Base-by-base conservation (phyloP, 1,284 basidiomycete species). In the Sporisorium sorghi region DNA sequence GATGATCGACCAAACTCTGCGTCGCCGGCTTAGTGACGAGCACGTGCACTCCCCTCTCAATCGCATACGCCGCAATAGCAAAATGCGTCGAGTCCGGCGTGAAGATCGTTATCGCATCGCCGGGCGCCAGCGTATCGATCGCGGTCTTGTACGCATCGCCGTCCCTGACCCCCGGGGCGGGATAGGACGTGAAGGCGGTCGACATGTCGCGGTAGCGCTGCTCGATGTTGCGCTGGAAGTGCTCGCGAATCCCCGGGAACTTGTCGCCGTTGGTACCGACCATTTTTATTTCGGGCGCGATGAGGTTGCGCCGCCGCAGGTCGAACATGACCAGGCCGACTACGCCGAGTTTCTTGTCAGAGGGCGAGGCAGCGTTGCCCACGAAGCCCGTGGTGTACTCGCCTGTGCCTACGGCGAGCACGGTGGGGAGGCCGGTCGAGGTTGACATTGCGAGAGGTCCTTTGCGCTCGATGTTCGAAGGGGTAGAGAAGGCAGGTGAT, bases 11-110 rank as follows among this genome's bases (percentile, higher is more conserved):
- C 42, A 97, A 88, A 28, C 92, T 88, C 82, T 97, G 91, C 0
- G 93, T 93, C 1, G 93, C 94, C 0, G 94, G 94, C 85, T 96
- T 97, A 54, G 94, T 97, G 67, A 96, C 89, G 49, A 96, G 88
- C 43, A 96, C 93, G 84, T 96, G 94, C 56, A 94, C 86, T 2
- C 90, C 90, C 23, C 87, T 89, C 84, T 93, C 89, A 49, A 96
- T 90, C 3, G 94, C 94, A 78, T 93, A 93, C 50, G 91, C 86
- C 15, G 92, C 89, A 81, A 96, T 96, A 24, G 90, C 89, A 82
- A 90, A 92, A 85, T 96, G 94, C 44, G 94, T 96, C 33, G 80
- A 81, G 77, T 86, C 86, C 4, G 92, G 92, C 1, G 92, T 93
- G 82, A 93, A 93, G 59, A 93, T 89, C 78, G 94, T 92, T 57